These are phyloP conservation scores for Exophiala bonariae DNA, from an alignment of 2,329 filamentous ascomycete species.

Conservation along the genomic window DNA sequence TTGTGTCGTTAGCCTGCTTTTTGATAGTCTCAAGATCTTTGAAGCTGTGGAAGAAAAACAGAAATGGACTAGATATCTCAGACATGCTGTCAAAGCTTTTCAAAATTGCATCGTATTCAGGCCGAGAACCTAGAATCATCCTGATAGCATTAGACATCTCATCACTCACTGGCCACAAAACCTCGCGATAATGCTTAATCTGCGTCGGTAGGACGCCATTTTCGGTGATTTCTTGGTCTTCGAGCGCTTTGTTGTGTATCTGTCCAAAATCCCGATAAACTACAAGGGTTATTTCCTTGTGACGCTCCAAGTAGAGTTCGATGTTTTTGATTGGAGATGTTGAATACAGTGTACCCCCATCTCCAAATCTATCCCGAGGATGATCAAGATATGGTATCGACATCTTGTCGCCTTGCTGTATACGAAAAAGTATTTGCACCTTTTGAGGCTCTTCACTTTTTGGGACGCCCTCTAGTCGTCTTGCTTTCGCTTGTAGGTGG, in stretches of 20 bases:
- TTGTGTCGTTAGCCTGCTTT: neutral
- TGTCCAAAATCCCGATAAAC: neutral
- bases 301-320: slow-evolving; percentile 6
- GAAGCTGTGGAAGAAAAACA: neutral
- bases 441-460: neutral
- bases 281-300: slow-evolving; percentile 4
- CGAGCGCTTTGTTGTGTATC: neutral
- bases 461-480: neutral
- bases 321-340: slow-evolving; percentile 2
- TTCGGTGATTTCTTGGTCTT: neutral
- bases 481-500: slow-evolving; percentile 1
- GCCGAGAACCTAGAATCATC: neutral
- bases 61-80: neutral
- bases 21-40: slow-evolving; percentile 1
- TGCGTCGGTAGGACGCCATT: neutral
- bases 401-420: too few relatives aligned
- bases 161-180: neutral
- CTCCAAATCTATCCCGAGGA: neutral
- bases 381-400: slow-evolving; percentile 1
- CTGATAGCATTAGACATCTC: neutral
- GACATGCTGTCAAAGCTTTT: neutral
- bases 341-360: neutral
- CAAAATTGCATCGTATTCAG: too few relatives aligned
- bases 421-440: too few relatives aligned
- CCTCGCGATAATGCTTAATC: neutral